These are phyloP conservation scores for Aegilops bicornis DNA, from an alignment of 176 grass and related monocot genomes.

Conservation along the genomic window DNA sequence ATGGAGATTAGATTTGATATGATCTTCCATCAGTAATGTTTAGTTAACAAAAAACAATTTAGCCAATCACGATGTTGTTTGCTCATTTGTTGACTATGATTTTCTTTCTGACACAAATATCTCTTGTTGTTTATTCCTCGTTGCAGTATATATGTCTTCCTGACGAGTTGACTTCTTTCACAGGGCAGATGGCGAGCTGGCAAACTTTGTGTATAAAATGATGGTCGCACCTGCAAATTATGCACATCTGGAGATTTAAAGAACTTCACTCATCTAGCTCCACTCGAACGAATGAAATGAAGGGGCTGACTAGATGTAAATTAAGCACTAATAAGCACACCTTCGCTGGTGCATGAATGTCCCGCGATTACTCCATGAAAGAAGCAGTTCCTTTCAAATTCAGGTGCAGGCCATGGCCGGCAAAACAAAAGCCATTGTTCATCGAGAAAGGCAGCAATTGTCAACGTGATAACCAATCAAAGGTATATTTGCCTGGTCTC, in stretches of 20 bases:
- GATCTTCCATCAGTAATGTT: not conserved
- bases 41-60: not conserved
- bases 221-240: not conserved
- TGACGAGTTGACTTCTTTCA: slow-evolving; percentile 24
- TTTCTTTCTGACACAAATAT: not conserved
- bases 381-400: slow-evolving; percentile 9
- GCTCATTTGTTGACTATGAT: slow-evolving; percentile 1
- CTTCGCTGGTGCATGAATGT: slow-evolving; percentile 10
- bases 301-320: not conserved
- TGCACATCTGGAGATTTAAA: not conserved
- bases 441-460: not conserved
- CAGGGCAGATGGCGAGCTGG: not conserved
- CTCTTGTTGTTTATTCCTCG: not conserved
- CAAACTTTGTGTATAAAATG: slow-evolving; percentile 15
- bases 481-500: not conserved
- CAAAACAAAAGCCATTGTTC: slow-evolving; percentile 1
- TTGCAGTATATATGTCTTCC: not conserved
- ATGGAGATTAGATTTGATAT: not conserved
- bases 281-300: slow-evolving; percentile 16
- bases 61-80: slow-evolving; percentile 9
- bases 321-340: not conserved
- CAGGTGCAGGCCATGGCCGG: slow-evolving; percentile 13
- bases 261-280: not conserved
- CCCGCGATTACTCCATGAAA: not conserved
- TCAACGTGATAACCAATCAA: slow-evolving; percentile 20